A percentile compares a stretch with the other conserved stretches of the same genome.
These are phyloP conservation scores for Lunularia cruciata DNA, from an alignment of 225 moss, liverwort and hornwort species.

Conservation along the genomic window DNA sequence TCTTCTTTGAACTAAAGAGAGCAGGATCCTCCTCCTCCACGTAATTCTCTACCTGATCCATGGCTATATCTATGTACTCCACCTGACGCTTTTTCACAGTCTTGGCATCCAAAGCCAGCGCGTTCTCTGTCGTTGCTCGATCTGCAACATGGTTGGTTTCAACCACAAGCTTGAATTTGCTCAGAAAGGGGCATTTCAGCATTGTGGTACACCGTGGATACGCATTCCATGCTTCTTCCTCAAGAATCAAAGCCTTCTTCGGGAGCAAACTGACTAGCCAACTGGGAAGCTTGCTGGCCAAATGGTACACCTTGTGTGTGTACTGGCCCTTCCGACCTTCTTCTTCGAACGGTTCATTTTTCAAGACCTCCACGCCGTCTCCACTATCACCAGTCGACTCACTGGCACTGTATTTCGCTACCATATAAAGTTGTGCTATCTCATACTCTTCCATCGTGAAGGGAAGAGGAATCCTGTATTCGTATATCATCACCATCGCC, in stretches of 20 bases:
- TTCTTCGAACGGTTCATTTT: slow-evolving; percentile 92
- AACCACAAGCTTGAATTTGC: slow-evolving; percentile 75
- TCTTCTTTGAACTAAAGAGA: slow-evolving; percentile 67
- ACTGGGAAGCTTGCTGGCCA: slow-evolving; percentile 97
- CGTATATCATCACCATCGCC: slow-evolving; percentile 46
- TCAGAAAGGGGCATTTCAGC: slow-evolving; percentile 79
- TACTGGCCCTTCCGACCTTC: slow-evolving; percentile 89
- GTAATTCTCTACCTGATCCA: slow-evolving; percentile 92
- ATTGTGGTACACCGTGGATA: slow-evolving; percentile 93
- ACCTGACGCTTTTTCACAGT: slow-evolving; percentile 93
- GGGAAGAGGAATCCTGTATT: slow-evolving; percentile 80
- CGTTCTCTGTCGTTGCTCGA: slow-evolving; percentile 74
- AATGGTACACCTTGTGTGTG: slow-evolving; percentile 96
- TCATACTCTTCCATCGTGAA: slow-evolving; percentile 91
- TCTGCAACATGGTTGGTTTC: slow-evolving; percentile 84
- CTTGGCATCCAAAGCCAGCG: slow-evolving; percentile 77
- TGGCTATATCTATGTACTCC: slow-evolving; percentile 96
- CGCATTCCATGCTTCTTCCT: slow-evolving; percentile 99
- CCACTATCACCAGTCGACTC: slow-evolving; percentile 94
- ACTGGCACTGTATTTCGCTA: slow-evolving; percentile 95
- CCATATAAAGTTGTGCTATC: slow-evolving; percentile 98
- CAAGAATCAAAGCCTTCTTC: slow-evolving; percentile 92
- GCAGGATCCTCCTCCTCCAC: slow-evolving; percentile 82
- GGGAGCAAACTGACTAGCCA: slow-evolving; percentile 97
- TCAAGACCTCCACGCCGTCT: slow-evolving; percentile 92